Conservation (phyloP, 176 grass and related monocot genomes). For the Lolium rigidum region DNA sequence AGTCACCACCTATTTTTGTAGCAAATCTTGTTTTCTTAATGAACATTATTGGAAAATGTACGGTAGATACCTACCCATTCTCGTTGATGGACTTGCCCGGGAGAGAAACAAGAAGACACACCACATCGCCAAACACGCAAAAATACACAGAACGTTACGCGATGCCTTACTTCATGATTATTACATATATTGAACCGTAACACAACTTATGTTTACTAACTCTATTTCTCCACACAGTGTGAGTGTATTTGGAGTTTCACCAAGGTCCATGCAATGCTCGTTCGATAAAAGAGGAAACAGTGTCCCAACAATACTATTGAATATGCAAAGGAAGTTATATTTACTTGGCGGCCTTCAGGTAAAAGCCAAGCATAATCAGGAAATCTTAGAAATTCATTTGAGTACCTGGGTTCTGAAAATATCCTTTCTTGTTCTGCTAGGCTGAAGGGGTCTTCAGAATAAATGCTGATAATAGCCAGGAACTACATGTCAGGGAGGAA, state of each 20-base stretch:
- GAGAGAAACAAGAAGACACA: no score
- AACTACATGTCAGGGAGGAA: conserved; percentile 79
- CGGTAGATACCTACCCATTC: no score
- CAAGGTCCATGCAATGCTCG: conserved; percentile 95
- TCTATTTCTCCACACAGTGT: conserved; percentile 57
- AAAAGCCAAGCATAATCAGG: not conserved
- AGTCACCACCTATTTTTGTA: not conserved
- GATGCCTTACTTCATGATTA: not conserved
- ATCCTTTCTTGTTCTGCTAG: conserved; percentile 48
- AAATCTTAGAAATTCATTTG: not conserved
- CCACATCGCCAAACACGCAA: not conserved
- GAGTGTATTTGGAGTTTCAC: conserved; percentile 96
- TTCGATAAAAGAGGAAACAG: conserved; percentile 95
- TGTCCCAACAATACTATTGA: conserved; percentile 84
- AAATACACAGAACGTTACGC: not conserved
- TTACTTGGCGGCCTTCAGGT: conserved; percentile 84
- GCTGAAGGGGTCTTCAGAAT: conserved; percentile 98
- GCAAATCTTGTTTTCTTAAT: no score
- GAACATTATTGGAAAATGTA: no score
- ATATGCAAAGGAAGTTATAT: conserved; percentile 92
- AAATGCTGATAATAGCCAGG: conserved; percentile 92
- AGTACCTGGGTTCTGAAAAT: conserved; percentile 27
- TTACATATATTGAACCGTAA: not conserved
- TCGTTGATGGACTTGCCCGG: no score
- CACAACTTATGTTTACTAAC: conserved; percentile 21